Evolutionary conservation across 2,329 filamentous ascomycete genomes (phyloP), one percentile per base, ranked within the genome.

Genomic region (Aspergillus sp.): DNA sequence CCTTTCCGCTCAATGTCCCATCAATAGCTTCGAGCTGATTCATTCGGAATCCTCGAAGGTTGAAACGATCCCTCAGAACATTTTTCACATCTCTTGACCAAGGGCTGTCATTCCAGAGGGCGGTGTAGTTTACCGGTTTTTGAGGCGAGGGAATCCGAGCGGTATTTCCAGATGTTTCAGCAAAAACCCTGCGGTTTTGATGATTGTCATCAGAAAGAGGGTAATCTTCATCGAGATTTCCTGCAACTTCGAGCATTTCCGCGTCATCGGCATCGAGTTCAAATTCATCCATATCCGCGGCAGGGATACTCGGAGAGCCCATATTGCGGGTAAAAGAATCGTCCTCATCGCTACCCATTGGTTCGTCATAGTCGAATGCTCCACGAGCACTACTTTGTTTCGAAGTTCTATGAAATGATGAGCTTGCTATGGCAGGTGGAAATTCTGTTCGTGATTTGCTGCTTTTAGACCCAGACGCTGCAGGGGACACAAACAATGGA

Each of bases 11-110:
- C 37, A 98, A 72, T 0, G 93, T 97, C 1, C 90, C 86, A 65
- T 98, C 97, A 65, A 98, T 96, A 10, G 93, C 90, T 66, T 97
- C 88, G 2, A 97, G 76, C 61, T 98, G 93, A 60, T 96, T 93
- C 42, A 85, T 82, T 28, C 94, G 83, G 60, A 98, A 98, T 0
- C 88, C 88, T 42, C 80, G 81, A 64, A 98, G 83, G 50, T 85
- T 80, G 60, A 98, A 98, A 3, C 83, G 78, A 55, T 91, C 83
- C 58, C 86, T 88, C 51, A 98, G 71, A n/a, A 83, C 86, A 42
- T 74, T 77, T 52, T 84, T 85, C 26, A 98, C 86, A 56, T 97
- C 90, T 35, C 79, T 75, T 11, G 90, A 96, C 93, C 94, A 98
- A 5, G 82, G 74, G 57, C 84, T 76, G 39, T 65, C 77, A 75